A percentile compares a stretch with the other conserved stretches of the same genome.
Conservation (phyloP, 371 early-diverging fungal genomes). For the Mortierella sp. region DNA sequence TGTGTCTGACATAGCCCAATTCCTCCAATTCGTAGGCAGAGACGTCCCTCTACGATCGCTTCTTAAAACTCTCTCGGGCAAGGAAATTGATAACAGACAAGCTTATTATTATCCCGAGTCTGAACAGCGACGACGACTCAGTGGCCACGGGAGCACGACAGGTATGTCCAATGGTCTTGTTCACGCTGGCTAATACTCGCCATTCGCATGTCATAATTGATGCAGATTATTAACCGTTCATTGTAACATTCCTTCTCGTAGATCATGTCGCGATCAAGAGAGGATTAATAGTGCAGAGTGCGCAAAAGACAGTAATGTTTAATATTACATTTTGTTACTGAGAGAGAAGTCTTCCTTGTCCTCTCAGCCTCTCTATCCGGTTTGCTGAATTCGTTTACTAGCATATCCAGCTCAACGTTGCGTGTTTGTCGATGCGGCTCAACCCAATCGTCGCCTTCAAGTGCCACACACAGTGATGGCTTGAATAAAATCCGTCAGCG, state of each 20-base stretch:
- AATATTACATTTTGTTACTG: not conserved
- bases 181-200: not conserved
- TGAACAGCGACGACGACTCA: conserved; percentile 17
- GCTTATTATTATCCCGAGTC: conserved; percentile 75
- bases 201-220: not conserved
- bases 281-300: conserved; percentile 16
- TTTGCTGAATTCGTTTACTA: no score
- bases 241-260: conserved; percentile 4
- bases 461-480: conserved; percentile 26
- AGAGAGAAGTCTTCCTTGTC: not conserved
- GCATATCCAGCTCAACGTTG: not conserved
- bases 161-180: conserved; percentile 10
- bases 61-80: conserved; percentile 76
- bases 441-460: not conserved
- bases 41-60: conserved; percentile 83
- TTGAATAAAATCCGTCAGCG: conserved; percentile 24
- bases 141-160: conserved; percentile 20
- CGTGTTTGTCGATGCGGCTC: not conserved
- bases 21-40: conserved; percentile 65
- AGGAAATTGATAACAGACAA: conserved; percentile 74
- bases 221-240: not conserved
- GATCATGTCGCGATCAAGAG: conserved; percentile 44
- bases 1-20: not conserved
- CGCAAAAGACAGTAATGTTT: not conserved
- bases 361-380: no score